Evolutionary conservation across 768 basidiomycete species (phyloP).

Genomic region (Epithele typhae): DNA sequence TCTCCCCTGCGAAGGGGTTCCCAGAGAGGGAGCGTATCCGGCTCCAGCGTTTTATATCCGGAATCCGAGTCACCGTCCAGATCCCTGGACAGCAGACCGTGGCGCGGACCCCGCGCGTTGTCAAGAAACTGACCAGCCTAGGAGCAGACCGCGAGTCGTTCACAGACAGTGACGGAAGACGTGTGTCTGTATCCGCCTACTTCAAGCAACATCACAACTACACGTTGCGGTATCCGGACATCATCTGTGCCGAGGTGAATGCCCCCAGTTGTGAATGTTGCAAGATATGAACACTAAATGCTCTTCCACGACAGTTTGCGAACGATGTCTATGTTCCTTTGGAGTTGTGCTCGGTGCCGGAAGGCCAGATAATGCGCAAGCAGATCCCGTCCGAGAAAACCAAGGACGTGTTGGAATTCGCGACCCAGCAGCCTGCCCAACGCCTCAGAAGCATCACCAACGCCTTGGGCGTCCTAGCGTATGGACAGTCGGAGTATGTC

Average conservation of each 20-base stretch:
- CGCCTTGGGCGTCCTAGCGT: slow-evolving; percentile 46
- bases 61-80: slow-evolving; percentile 44
- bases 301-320: no score
- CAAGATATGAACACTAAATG: no score
- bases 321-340: no score
- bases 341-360: slow-evolving; percentile 57
- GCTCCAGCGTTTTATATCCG: slow-evolving; percentile 52
- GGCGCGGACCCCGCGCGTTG: slow-evolving; percentile 44
- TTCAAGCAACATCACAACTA: slow-evolving; percentile 51
- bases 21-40: slow-evolving; percentile 49
- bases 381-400: slow-evolving; percentile 67
- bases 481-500: slow-evolving; percentile 49
- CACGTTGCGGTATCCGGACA: slow-evolving; percentile 53
- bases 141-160: slow-evolving; percentile 57
- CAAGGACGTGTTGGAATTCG: slow-evolving; percentile 57
- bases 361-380: slow-evolving; percentile 70
- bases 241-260: slow-evolving; percentile 66
- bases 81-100: slow-evolving; percentile 10
- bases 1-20: slow-evolving; percentile 39
- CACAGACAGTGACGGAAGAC: slow-evolving; percentile 49
- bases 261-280: no score
- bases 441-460: slow-evolving; percentile 50
- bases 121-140: slow-evolving; percentile 53
- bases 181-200: slow-evolving; percentile 57
- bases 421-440: slow-evolving; percentile 57